A percentile compares a stretch with the other conserved stretches of the same genome.
Conservation (phyloP, 176 grass and related monocot genomes). For the Oryza rufipogon region DNA sequence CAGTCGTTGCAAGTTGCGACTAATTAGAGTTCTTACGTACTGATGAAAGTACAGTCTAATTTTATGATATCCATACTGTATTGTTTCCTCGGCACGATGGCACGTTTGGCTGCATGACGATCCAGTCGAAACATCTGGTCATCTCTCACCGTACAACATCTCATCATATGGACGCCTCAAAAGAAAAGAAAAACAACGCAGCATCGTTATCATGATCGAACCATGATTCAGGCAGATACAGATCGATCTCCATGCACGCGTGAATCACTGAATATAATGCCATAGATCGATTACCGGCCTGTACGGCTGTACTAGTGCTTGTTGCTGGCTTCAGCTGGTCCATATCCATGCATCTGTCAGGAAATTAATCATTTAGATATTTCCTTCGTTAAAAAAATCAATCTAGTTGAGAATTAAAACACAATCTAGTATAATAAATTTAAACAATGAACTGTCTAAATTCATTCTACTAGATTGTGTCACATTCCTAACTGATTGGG, state of each 20-base stretch:
- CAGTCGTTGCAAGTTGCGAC: background rate
- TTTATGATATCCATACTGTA: slow-evolving; percentile 14
- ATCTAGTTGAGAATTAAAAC: too few relatives aligned
- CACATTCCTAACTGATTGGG: too few relatives aligned
- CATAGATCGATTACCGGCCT: background rate
- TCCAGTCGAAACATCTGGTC: slow-evolving; percentile 4
- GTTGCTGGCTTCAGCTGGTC: background rate
- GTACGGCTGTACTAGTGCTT: background rate
- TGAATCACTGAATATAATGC: background rate
- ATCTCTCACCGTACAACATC: background rate
- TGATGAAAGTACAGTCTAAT: background rate
- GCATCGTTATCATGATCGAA: slow-evolving; percentile 16
- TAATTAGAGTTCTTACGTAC: background rate
- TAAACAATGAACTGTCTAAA: too few relatives aligned
- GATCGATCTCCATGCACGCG: background rate
- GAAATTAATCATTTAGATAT: too few relatives aligned
- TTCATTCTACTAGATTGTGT: too few relatives aligned
- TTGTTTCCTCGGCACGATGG: background rate
- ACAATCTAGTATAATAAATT: too few relatives aligned
- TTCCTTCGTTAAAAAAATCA: too few relatives aligned
- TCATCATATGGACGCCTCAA: background rate
- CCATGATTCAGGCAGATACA: slow-evolving; percentile 28
- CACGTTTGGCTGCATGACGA: background rate
- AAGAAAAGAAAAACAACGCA: background rate
- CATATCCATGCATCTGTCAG: too few relatives aligned